Base-by-base conservation (phyloP, 768 basidiomycete genomes). In the Amanita molliuscula region DNA sequence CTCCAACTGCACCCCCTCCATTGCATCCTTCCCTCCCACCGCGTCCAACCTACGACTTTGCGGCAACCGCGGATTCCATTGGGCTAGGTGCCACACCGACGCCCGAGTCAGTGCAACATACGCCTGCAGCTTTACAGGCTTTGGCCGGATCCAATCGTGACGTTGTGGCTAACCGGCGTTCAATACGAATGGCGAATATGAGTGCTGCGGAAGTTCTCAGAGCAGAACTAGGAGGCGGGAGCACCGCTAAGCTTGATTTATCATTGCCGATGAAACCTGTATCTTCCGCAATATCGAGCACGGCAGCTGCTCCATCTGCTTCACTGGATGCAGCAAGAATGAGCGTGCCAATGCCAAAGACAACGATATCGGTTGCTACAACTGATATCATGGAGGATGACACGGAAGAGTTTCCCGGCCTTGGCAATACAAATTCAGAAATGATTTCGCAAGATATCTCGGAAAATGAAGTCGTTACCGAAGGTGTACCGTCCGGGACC, bases 101-200 rank as follows among this genome's bases (percentile, higher is more conserved):
- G 25, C 55, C 68, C 31, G 76, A 83, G 55, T 81, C 85, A 18
- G 66, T 73, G 37, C 67, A 73, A 51, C 78, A 79, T 57, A 68
- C 68, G 1, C 74, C 83, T 43, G 68, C 74, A 45, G 87, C 84
- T 49, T 72, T 77, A 10, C 81, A 83, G 56, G 87, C 86, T 36
- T 70, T 94, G 47, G 84, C 79, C 36, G 88, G 88, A 18, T 86
- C 85, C n/a, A 95, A 94, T 64, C 78, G 79, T 49, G 89, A 93
- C 64, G 81, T 95, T 52, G 91, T 94, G 25, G 84, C 84, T 44
- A 95, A 95, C 65, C 81, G 91, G 36, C 79, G 81, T 55, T 89
- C 88, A 21, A 90, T 96, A 55, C 81, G 94, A 53, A 83, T 95
- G 79, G 95, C 95, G 25, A 98, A 98, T 62, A 80, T 98, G 81